Base-by-base conservation (phyloP, 805 yeast genomes). In the Metschnikowia henanensis region DNA sequence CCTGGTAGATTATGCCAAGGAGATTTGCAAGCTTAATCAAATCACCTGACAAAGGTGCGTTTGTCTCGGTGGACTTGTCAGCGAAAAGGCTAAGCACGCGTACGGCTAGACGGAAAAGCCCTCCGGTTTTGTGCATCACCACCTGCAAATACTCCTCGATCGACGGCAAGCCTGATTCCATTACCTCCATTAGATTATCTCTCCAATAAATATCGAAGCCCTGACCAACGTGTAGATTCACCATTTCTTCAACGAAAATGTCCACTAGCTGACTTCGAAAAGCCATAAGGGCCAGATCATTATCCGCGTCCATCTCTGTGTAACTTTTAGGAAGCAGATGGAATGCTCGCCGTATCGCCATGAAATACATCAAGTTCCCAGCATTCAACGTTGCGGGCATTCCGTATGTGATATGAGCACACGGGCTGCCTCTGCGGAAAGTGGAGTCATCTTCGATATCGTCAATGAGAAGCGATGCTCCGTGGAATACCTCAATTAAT, bases 181-280 rank as follows among this genome's bases (percentile, higher is more conserved):
- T 50, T 20, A 57, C 42, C 4, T 35, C 36, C 8, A 26, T 25
- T 21, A 62, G 48, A 43, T 52, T 48, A 44, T 89, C 96, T 49
- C 97, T 72, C 97, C 97, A 91, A 61, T 82, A 84, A 17, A 91
- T 73, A 55, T 91, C 98, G 47, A 85, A 64, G 0, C 96, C 95
- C 68, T 91, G 98, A 4, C 98, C 98, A 36, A 85, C 73, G 60
- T 91, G 97, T 45, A 91, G 65, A 56, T 85, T 83, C 41, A 87
- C 61, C 80, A 91, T 72, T 55, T 91, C 97, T 39, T 86, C 86
- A 46, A 79, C 72, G 47, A 82, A 75, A 1, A 82, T 73, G 16
- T 59, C 59, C 55, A 61, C 50, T 13, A 46, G 30, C 9, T 30
- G 30, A 8, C 23, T 28, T 12, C 30, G 37, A 12, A 25, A 7